Evolutionary conservation across 495 filamentous ascomycete species (phyloP).

Genomic region (Penicillium arizonense): DNA sequence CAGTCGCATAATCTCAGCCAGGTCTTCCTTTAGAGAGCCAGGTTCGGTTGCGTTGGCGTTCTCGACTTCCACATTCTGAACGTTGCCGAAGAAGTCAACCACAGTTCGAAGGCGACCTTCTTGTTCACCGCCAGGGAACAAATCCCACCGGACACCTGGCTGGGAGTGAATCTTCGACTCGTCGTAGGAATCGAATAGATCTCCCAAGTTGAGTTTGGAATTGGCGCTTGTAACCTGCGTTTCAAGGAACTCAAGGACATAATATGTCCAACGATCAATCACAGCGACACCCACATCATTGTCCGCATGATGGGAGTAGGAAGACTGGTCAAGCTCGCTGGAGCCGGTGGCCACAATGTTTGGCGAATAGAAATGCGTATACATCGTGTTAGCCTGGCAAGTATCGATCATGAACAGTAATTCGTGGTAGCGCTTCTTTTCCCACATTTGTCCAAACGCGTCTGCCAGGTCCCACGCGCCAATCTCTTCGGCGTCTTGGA

Average conservation of each 20-base stretch:
- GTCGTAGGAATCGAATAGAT: conserved; percentile 94
- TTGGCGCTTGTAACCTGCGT: conserved; percentile 78
- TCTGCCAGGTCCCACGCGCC: conserved; percentile 94
- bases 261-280: conserved; percentile 98
- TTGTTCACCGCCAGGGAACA: conserved; percentile 78
- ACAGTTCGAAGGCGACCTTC: conserved; percentile 73
- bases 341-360: conserved; percentile 96
- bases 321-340: conserved; percentile 89
- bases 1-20: conserved; percentile 63
- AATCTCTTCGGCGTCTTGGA: conserved; percentile 97
- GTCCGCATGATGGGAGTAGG: conserved; percentile 95
- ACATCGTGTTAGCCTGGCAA: conserved; percentile 99
- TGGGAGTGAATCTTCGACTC: conserved; percentile 90
- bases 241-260: conserved; percentile 96
- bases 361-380: conserved; percentile 93
- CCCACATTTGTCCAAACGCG: conserved; percentile 99
- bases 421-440: conserved; percentile 95
- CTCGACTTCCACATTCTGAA: conserved; percentile 93
- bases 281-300: conserved; percentile 97
- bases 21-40: conserved; percentile 67
- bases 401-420: conserved; percentile 99
- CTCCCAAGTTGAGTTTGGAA: conserved; percentile 82
- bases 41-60: conserved; percentile 50
- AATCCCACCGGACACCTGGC: conserved; percentile 89
- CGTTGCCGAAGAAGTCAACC: conserved; percentile 98